Conservation (phyloP, 352 stramenopile genomes). For the Pythium utonaiense region DNA sequence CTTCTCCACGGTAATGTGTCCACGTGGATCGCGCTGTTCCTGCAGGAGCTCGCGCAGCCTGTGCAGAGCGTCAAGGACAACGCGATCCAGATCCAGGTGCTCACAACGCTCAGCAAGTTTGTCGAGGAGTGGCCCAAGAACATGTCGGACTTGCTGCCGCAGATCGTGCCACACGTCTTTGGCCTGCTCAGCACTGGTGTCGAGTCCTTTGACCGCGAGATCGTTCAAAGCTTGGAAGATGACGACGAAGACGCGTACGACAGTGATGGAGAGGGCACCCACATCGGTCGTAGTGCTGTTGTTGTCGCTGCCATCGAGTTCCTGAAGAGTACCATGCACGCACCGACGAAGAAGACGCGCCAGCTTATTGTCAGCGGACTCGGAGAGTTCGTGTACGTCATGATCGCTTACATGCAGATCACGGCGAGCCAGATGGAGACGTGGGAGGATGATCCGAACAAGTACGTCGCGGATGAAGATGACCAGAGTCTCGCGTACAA, state of each 20-base stretch:
- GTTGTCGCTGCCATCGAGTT: constrained; percentile 77
- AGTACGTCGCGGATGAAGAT: constrained; percentile 84
- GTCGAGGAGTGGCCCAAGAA: constrained; percentile 81
- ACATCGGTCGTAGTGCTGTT: constrained; percentile 64
- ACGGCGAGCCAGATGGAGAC: constrained; percentile 64
- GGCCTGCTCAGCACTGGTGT: constrained; percentile 42
- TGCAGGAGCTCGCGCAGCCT: constrained; percentile 42
- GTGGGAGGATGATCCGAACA: constrained; percentile 80
- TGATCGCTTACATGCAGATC: constrained; percentile 87
- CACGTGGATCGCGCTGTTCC: constrained; percentile 71
- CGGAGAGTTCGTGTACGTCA: constrained; percentile 68
- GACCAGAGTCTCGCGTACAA: constrained; percentile 80
- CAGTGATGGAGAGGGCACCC: constrained; percentile 64
- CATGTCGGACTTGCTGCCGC: constrained; percentile 64
- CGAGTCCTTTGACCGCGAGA: constrained; percentile 47
- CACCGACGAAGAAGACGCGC: constrained; percentile 78
- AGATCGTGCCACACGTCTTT: constrained; percentile 73
- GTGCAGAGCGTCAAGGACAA: constrained; percentile 55
- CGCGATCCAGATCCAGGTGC: constrained; percentile 72
- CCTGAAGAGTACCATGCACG: constrained; percentile 58
- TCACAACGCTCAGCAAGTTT: constrained; percentile 71
- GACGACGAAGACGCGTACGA: constrained; percentile 74
- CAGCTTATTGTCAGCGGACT: constrained; percentile 50
- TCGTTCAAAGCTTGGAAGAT: constrained; percentile 40
- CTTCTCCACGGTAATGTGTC: constrained; percentile 63